Evolutionary conservation across 169 alveolate genomes (phyloP), one percentile per base, ranked within the genome.

Genomic region (Plasmodium cynomolgi): DNA sequence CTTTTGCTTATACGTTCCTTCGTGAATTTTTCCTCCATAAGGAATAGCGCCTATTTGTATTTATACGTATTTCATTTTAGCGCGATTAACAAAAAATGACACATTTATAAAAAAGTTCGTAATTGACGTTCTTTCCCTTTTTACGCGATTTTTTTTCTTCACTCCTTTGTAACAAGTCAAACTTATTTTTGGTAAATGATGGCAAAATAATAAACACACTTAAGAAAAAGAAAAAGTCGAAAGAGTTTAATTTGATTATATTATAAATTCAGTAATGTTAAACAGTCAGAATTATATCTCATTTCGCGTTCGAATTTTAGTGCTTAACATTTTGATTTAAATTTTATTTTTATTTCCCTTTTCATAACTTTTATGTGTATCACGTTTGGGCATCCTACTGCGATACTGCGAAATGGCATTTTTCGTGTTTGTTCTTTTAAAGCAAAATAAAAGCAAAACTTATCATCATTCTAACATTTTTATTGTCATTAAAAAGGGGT

Each of bases 211-310:
- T 29, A 80, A 80, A n/a, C 33, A 13, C 31, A 39, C 11, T 23
- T 29, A 13, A 79, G 8, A 75, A 75, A 75, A 77, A 77, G 58
- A 80, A 80, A 80, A 80, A 80, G 72, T 37, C n/a, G 39, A 33
- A 41, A 80, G 33, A 15, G 33, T 80, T 1, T 80, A 44, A 50
- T 50, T 39, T 80, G 37, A 26, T 68, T 44, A 80, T 9, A 41
- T 26, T 80, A 56, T 17, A 37, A 80, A 31, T n/a, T 23, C 26
- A 39, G 15, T 4, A 26, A 17, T 41, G 33, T 31, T 80, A 80
- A 80, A 44, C 58, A 37, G 71, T 39, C 9, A 79, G 23, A 17
- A 44, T 41, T 44, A 17, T 23, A 68, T 44, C 58, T 39, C 74
- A 41, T 80, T 80, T 80, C 26, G 33, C 20, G n/a, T 41, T 80